Evolutionary conservation across 2,329 filamentous ascomycete species (phyloP), one percentile per base, ranked within the genome.

Genomic region (Emydomyces testavorans): DNA sequence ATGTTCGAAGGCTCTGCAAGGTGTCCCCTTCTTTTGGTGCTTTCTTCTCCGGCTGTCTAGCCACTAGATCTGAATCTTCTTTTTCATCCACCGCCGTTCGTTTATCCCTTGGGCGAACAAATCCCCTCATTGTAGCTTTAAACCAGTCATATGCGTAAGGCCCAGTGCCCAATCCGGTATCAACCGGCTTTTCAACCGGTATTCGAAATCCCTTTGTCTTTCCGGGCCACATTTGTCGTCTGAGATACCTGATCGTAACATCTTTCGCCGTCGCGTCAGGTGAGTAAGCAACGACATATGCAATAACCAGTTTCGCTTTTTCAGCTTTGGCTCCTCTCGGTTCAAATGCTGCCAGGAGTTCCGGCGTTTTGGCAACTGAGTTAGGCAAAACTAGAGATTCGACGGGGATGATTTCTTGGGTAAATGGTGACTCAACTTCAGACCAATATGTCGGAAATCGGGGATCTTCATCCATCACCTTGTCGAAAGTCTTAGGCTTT

Each of bases 371-470:
- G 1, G 82, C 85, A 16, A 92, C 72, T 1, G 82, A 59, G 18
- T 75, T 78, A 48, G 78, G 81, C 43, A 75, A 65, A 24, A 88
- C 77, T 4, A 86, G 70, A 0, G 85, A 75, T 50, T 94, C 89
- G 2, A 95, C 82, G 0, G 88, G 75, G 6, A 92, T 74, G 49
- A 84, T 88, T 41, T 79, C 85, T 46, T 85, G 78, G 0, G 85
- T 90, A 2, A 86, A 73, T 1, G 87, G 83, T 0, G 89, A 95
- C 1, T 92, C 71, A 2, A 85, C 83, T 63, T 98, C 92, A 0
- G 84, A 83, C 92, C 92, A 98, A 63, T 96, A 96, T 43, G 85
- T 83, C 1, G 92, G 89, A 54, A 82, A 92, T 2, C 81, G 78
- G 23, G 95, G 72, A 55, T 94, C 88, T 16, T 75, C 72, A 56